Base-by-base conservation (phyloP, 345 rosid genomes). In the Populus nigra region DNA sequence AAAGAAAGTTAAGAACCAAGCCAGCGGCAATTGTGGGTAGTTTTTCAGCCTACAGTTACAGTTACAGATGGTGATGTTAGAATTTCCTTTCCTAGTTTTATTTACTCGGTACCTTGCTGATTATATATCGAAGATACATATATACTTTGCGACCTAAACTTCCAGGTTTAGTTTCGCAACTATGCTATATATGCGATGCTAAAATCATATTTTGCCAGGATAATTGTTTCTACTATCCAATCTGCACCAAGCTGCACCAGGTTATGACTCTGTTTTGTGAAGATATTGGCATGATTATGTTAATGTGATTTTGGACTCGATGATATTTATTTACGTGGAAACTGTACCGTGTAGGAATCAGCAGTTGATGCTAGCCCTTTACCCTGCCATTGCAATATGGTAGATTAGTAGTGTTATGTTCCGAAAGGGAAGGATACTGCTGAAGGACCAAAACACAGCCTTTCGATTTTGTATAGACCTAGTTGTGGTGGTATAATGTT, bases 121-220 rank as follows among this genome's bases (percentile, higher is more conserved):
- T 33, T 78, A 50, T 75, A 67, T 75, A 78, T 68, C 55, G 31
- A 72, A 36, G 43, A 61, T 61, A 59, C 25, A 76, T 70, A 35
- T 67, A 72, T 83, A 39, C 36, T 73, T 63, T 18, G 22, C 5
- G 33, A 43, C 12, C 49, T 20, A 70, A 76, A 29, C 35, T 66
- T 27, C 7, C 47, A 55, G 59, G 27, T 55, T 76, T 65, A 41
- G 49, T 39, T 43, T 67, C 29, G 36, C 72, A 71, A 61, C 25
- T 10, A 15, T 71, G n/a, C 23, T 43, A 55, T 69, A 36, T 31
- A 36, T 49, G 3, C 15, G 23, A n/a, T 69, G 43, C n/a, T 25
- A 38, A 69, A 6, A 18, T 27, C 20, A 18, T 20, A 59, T 49
- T 11, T 49, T 11, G 0, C 65, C 8, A 49, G 53, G 62, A 45